A percentile compares a stretch with the other conserved stretches of the same genome.
phyloP scores from a whole-genome alignment of 129 eudicot genomes.

The Flaveria sonorensis region DNA sequence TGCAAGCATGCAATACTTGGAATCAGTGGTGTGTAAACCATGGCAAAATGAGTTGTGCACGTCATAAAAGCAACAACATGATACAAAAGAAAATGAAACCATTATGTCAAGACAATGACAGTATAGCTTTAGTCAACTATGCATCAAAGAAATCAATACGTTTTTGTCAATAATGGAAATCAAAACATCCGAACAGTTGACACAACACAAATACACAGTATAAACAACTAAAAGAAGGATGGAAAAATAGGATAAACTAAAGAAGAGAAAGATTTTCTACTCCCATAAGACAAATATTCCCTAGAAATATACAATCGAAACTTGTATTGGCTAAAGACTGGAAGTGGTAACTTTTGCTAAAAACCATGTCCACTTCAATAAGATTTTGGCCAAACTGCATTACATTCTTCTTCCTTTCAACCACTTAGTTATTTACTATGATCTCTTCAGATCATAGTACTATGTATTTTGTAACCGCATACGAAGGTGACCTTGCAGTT shows the following conservation, averaged over 20 bases:
- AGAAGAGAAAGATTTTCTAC: slow-evolving; percentile 1
- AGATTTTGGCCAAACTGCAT: too few relatives aligned
- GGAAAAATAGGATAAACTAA: not conserved
- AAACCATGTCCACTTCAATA: too few relatives aligned
- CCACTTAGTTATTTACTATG: too few relatives aligned
- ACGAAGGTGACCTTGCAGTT: too few relatives aligned
- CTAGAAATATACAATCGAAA: not conserved
- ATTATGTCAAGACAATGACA: not conserved
- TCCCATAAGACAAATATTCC: slow-evolving; percentile 1
- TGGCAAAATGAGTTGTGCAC: not conserved
- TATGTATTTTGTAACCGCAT: too few relatives aligned
- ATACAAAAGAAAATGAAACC: not conserved
- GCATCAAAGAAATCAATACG: slow-evolving; percentile 1
- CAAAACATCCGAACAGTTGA: not conserved
- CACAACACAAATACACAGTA: not conserved
- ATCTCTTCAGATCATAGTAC: too few relatives aligned
- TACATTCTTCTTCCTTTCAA: too few relatives aligned
- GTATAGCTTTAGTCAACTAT: slow-evolving; percentile 12
- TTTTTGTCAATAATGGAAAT: too few relatives aligned
- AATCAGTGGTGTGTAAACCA: slow-evolving; percentile 3
- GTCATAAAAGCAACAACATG: not conserved
- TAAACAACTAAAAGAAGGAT: not conserved
- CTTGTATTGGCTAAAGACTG: not conserved
- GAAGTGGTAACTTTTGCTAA: too few relatives aligned
- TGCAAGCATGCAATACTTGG: slow-evolving; percentile 34